phyloP scores from a whole-genome alignment of 202 grass and related monocot species.

The Cymbopogon flexuosus region DNA sequence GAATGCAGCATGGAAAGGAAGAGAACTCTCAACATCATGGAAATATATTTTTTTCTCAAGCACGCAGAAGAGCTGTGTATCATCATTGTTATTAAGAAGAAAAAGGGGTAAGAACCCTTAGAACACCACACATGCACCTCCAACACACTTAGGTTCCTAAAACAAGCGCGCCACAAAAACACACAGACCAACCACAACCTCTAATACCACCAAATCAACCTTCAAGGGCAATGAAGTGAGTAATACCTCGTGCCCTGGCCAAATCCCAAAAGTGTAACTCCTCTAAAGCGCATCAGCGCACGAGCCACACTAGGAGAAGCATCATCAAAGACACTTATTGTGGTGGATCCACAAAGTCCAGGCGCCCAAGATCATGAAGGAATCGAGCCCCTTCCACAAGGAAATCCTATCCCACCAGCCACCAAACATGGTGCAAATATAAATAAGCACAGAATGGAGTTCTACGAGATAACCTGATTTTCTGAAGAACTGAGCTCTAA shows the following conservation, averaged over 20 bases:
- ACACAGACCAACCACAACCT: too few relatives aligned
- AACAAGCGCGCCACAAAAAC: too few relatives aligned
- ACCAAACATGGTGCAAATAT: neutral
- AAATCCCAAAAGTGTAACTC: too few relatives aligned
- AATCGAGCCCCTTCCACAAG: neutral
- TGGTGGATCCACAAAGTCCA: neutral
- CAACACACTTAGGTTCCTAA: neutral
- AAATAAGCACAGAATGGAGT: neutral
- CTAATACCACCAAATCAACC: neutral
- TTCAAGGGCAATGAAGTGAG: neutral
- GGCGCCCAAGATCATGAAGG: neutral
- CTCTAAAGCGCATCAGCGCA: neutral
- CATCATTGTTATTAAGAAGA: neutral
- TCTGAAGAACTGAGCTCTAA: constrained; percentile 27
- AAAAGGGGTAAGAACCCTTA: neutral
- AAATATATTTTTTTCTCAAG: neutral
- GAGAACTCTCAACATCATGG: neutral
- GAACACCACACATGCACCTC: neutral
- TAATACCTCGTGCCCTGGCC: neutral
- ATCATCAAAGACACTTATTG: neutral
- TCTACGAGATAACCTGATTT: constrained; percentile 30
- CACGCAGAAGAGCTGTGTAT: neutral
- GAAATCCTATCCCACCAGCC: neutral
- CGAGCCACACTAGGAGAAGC: neutral
- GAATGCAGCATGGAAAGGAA: neutral